phyloP scores from a whole-genome alignment of 345 rosid genomes.

The Erodium maritimum region DNA sequence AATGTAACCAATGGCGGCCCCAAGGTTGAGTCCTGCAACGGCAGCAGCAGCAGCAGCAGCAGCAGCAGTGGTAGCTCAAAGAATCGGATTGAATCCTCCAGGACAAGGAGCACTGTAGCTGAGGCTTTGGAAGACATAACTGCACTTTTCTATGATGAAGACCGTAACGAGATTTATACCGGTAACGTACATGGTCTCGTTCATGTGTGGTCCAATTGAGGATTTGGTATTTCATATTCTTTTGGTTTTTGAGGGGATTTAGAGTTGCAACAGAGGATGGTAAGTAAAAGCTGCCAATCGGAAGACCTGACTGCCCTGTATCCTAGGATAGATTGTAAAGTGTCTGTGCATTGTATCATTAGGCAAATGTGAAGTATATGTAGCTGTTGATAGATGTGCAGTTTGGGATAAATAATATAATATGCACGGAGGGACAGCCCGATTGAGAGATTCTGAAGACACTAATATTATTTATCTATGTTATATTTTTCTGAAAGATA shows the following conservation, averaged over 20 bases:
- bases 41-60: too few relatives aligned
- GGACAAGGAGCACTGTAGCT: constrained; percentile 44
- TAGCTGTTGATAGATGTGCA: too few relatives aligned
- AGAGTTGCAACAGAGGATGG: too few relatives aligned
- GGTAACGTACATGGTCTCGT: constrained; percentile 73
- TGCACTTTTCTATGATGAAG: constrained; percentile 82
- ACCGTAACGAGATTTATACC: constrained; percentile 83
- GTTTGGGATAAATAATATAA: too few relatives aligned
- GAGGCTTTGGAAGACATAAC: constrained; percentile 90
- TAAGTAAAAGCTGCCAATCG: too few relatives aligned
- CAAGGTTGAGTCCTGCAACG: constrained; percentile 26
- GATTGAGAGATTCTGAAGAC: too few relatives aligned
- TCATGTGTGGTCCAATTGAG: constrained; percentile 89
- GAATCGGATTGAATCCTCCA: constrained; percentile 13
- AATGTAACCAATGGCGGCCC: constrained; percentile 46
- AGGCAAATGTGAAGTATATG: not conserved
- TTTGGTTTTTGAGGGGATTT: too few relatives aligned
- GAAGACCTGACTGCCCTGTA: too few relatives aligned
- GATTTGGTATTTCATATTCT: not conserved
- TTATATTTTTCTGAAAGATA: too few relatives aligned
- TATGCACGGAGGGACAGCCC: too few relatives aligned
- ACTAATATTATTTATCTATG: too few relatives aligned
- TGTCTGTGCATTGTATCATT: not conserved
- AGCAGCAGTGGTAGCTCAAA: constrained; percentile 26
- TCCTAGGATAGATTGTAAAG: not conserved